Percentiles rank a stretch among this genome's conserved stretches.
Evolutionary conservation across 2,329 filamentous ascomycete species (phyloP).

Genomic region (Aspergillus fischeri): DNA sequence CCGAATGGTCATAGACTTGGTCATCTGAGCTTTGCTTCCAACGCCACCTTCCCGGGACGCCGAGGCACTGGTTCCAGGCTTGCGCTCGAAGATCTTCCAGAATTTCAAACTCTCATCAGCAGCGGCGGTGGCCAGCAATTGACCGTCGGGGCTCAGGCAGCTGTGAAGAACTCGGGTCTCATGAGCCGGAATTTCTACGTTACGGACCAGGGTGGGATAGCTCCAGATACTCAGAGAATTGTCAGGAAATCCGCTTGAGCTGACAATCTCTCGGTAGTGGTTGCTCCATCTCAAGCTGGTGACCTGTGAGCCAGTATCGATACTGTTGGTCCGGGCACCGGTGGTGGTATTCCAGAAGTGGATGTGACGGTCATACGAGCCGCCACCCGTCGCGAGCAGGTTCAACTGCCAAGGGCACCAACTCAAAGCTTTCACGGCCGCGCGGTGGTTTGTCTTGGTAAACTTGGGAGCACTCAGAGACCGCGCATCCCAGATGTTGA

Average conservation of each 20-base stretch:
- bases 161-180: slow-evolving; percentile 96
- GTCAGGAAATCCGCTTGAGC: slow-evolving; percentile 96
- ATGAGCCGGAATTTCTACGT: slow-evolving; percentile 95
- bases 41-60: slow-evolving; percentile 61
- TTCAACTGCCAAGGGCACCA: slow-evolving; percentile 99
- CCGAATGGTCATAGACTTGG: slow-evolving; percentile 93
- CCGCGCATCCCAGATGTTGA: slow-evolving; percentile 98
- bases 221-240: slow-evolving; percentile 99
- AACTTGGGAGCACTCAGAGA: slow-evolving; percentile 93
- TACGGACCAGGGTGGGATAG: slow-evolving; percentile 94
- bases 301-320: slow-evolving; percentile 96
- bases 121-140: slow-evolving; percentile 94
- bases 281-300: slow-evolving; percentile 96
- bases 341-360: slow-evolving; percentile 99
- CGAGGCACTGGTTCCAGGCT: slow-evolving; percentile 68
- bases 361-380: slow-evolving; percentile 94
- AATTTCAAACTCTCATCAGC: slow-evolving; percentile 98
- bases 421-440: slow-evolving; percentile 93
- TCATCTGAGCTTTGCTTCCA: slow-evolving; percentile 75
- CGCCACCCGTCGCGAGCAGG: slow-evolving; percentile 91
- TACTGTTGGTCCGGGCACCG: slow-evolving; percentile 96
- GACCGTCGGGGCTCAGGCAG: slow-evolving; percentile 92
- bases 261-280: slow-evolving; percentile 96
- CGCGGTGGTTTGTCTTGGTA: slow-evolving; percentile 99
- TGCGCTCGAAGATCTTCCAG: slow-evolving; percentile 99